Conservation (phyloP, 805 yeast species). For the Candida morakotiae region DNA sequence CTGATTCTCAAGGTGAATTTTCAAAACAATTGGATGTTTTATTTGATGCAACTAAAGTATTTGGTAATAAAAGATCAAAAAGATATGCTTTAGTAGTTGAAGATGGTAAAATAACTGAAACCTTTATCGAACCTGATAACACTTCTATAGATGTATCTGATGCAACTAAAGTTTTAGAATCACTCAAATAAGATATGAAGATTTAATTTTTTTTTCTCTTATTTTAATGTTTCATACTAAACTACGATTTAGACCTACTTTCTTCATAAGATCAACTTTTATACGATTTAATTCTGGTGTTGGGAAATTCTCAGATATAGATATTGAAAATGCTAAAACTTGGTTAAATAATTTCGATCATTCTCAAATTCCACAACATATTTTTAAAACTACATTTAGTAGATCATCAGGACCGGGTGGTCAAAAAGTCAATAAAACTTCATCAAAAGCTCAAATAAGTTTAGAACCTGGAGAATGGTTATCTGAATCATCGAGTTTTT, state of each 20-base stretch:
- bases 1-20: slow-evolving; percentile 79
- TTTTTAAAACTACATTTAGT: slow-evolving; percentile 44
- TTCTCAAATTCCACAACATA: slow-evolving; percentile 38
- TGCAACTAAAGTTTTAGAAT: slow-evolving; percentile 41
- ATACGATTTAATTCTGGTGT: not conserved
- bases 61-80: slow-evolving; percentile 72
- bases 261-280: no score
- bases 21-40: slow-evolving; percentile 58
- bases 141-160: slow-evolving; percentile 58
- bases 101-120: slow-evolving; percentile 63
- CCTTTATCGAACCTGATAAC: slow-evolving; percentile 79
- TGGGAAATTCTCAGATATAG: slow-evolving; percentile 15
- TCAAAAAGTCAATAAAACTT: slow-evolving; percentile 75
- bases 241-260: no score
- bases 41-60: slow-evolving; percentile 72
- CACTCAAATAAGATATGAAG: not conserved
- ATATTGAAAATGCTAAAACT: slow-evolving; percentile 27
- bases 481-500: slow-evolving; percentile 32
- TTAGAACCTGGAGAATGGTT: slow-evolving; percentile 42
- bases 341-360: slow-evolving; percentile 39
- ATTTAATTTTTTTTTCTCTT: not conserved
- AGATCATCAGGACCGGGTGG: slow-evolving; percentile 86
- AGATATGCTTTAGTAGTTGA: slow-evolving; percentile 75
- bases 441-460: slow-evolving; percentile 62
- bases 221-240: not conserved